Evolutionary conservation across 2,329 filamentous ascomycete species (phyloP).

Genomic region (Penicillium brasilianum): DNA sequence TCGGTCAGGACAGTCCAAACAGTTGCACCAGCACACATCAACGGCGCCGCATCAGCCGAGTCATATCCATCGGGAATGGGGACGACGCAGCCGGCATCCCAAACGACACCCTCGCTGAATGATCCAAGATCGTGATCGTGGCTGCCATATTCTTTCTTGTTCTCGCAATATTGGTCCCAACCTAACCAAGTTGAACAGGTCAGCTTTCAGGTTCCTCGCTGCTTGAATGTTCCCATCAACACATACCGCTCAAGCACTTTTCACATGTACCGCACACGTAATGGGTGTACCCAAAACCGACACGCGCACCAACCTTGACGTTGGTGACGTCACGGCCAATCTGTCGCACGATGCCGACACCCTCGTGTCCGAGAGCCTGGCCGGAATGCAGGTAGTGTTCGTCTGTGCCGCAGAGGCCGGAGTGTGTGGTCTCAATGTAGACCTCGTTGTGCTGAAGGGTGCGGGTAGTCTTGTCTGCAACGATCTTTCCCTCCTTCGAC

Average conservation of each 20-base stretch:
- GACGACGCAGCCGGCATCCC: slow-evolving; percentile 45
- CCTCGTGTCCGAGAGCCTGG: slow-evolving; percentile 58
- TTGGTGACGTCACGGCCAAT: slow-evolving; percentile 52
- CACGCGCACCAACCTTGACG: slow-evolving; percentile 52
- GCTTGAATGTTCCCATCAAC: not conserved
- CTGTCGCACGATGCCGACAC: slow-evolving; percentile 57
- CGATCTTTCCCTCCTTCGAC: slow-evolving; percentile 32
- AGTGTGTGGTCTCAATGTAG: slow-evolving; percentile 35
- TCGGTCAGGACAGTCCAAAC: slow-evolving; percentile 64
- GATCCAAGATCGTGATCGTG: slow-evolving; percentile 42
- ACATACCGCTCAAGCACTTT: slow-evolving; percentile 38
- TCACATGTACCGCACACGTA: slow-evolving; percentile 43
- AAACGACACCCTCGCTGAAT: slow-evolving; percentile 39
- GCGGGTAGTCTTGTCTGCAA: slow-evolving; percentile 33
- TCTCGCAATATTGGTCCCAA: slow-evolving; percentile 42
- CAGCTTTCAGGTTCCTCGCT: not conserved
- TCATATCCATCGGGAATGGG: slow-evolving; percentile 41
- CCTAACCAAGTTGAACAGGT: slow-evolving; percentile 13
- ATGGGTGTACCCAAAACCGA: slow-evolving; percentile 45
- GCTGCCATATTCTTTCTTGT: slow-evolving; percentile 39
- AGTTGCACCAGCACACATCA: slow-evolving; percentile 48
- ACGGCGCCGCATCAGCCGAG: slow-evolving; percentile 38
- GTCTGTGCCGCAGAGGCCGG: slow-evolving; percentile 37
- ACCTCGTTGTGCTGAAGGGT: slow-evolving; percentile 30
- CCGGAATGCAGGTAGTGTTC: slow-evolving; percentile 32